Conservation (phyloP, 805 yeast species). For the Barnettozyma populi region DNA sequence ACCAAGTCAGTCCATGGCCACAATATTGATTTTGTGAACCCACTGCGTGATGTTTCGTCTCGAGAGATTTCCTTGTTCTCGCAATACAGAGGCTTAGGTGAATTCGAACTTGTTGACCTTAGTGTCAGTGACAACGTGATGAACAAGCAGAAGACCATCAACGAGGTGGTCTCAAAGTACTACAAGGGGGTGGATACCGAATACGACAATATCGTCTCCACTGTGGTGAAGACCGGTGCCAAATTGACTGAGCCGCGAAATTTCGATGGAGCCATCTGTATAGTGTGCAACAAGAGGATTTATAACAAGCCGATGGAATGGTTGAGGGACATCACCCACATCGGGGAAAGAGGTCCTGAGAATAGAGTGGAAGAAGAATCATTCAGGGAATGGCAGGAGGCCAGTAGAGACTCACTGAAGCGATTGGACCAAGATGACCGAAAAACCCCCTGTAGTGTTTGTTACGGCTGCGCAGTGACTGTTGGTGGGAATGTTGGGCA, state of each 20-base stretch:
- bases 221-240: slow-evolving; percentile 85
- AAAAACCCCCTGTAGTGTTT: slow-evolving; percentile 36
- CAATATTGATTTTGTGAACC: slow-evolving; percentile 49
- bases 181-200: slow-evolving; percentile 66
- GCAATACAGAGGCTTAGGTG: slow-evolving; percentile 25
- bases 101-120: slow-evolving; percentile 17
- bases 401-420: slow-evolving; percentile 18
- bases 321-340: slow-evolving; percentile 65
- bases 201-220: slow-evolving; percentile 85
- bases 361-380: slow-evolving; percentile 37
- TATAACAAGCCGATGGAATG: slow-evolving; percentile 57
- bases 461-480: slow-evolving; percentile 75
- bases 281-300: slow-evolving; percentile 49
- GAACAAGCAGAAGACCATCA: slow-evolving; percentile 71
- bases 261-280: slow-evolving; percentile 35
- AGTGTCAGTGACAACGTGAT: slow-evolving; percentile 31
- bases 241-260: slow-evolving; percentile 53
- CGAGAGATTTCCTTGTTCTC: slow-evolving; percentile 62
- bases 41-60: slow-evolving; percentile 68
- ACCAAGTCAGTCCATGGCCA: slow-evolving; percentile 25
- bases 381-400: slow-evolving; percentile 29
- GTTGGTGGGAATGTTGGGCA: slow-evolving; percentile 38
- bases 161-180: slow-evolving; percentile 71
- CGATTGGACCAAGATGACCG: slow-evolving; percentile 10
- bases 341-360: slow-evolving; percentile 43